phyloP scores from a whole-genome alignment of 495 filamentous ascomycete genomes.

The Aspergillus cristatus region DNA sequence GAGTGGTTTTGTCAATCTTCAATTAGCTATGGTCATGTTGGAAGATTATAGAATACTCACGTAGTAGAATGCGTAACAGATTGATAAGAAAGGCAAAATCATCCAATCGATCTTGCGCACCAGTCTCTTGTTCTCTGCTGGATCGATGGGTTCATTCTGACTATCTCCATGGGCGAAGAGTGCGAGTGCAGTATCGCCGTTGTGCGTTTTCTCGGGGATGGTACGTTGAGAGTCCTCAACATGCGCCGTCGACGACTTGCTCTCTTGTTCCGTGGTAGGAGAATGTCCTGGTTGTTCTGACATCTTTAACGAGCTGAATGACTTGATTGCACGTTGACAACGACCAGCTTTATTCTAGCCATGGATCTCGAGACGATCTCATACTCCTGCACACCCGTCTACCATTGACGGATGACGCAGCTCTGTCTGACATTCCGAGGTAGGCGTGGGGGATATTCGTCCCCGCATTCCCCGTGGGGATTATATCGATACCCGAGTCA shows the following conservation, averaged over 20 bases:
- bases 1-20: slow-evolving; percentile 44
- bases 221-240: slow-evolving; percentile 8
- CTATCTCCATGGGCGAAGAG: slow-evolving; percentile 19
- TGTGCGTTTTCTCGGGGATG: slow-evolving; percentile 15
- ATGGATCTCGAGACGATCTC: too few species aligned
- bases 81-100: slow-evolving; percentile 29
- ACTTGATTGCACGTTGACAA: too few species aligned
- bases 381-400: too few species aligned
- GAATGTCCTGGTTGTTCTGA: slow-evolving; percentile 1
- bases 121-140: slow-evolving; percentile 30
- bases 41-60: slow-evolving; percentile 29
- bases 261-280: not conserved
- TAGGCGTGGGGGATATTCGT: too few species aligned
- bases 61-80: slow-evolving; percentile 47
- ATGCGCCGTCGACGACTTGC: slow-evolving; percentile 9
- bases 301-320: too few species aligned
- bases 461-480: too few species aligned
- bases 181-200: slow-evolving; percentile 26
- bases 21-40: slow-evolving; percentile 12
- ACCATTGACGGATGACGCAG: too few species aligned
- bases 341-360: too few species aligned
- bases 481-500: too few species aligned
- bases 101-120: slow-evolving; percentile 39
- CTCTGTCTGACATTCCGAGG: too few species aligned
- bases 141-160: slow-evolving; percentile 26